Evolutionary conservation across 768 basidiomycete genomes (phyloP), one percentile per base, ranked within the genome.

Genomic region (Mrakia blollopis): DNA sequence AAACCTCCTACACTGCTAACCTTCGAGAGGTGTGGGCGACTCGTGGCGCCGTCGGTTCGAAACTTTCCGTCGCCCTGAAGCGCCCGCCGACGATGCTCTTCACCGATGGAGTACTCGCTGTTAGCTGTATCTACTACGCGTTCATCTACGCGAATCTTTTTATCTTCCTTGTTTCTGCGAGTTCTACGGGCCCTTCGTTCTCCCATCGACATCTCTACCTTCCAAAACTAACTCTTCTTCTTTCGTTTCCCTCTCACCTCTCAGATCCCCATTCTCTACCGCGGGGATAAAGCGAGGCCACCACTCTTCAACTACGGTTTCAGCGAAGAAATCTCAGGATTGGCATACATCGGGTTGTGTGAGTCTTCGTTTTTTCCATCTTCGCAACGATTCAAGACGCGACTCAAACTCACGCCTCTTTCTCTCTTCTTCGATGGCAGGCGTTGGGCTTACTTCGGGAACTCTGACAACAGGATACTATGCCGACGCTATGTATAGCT

Each of bases 61-160:
- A 63, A 18, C 62, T 63, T 14, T 32, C 62, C 14, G 30, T 63
- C 62, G 62, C 62, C 3, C 14, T 63, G 5, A 32, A 37, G 8
- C n/a, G 62, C 6, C 62, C 62, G 4, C 62, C 62, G 62, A 63
- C 62, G 62, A 63, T 63, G 62, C 62, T 63, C 14, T 63, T 63
- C 32, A 63, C 62, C 3, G 62, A 63, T 37, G 28, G 28, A 32
- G 62, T 63, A 1, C n/a, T 63, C 30, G 62, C 62, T 16, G 62
- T 63, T 6, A 28, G n/a, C 18, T 63, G 62, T 35, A 30, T 63
- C 62, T 63, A 63, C 62, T 63, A 63, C 62, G 30, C 62, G 2
- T 35, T 63, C 13, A 35, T 63, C 11, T 63, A 63, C 62, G n/a
- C 62, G 2, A 63, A 30, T 63, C 62, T 63, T 6, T 63, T 63